phyloP scores from a whole-genome alignment of 352 stramenopile species.

The Ochromonadaceae sp. region DNA sequence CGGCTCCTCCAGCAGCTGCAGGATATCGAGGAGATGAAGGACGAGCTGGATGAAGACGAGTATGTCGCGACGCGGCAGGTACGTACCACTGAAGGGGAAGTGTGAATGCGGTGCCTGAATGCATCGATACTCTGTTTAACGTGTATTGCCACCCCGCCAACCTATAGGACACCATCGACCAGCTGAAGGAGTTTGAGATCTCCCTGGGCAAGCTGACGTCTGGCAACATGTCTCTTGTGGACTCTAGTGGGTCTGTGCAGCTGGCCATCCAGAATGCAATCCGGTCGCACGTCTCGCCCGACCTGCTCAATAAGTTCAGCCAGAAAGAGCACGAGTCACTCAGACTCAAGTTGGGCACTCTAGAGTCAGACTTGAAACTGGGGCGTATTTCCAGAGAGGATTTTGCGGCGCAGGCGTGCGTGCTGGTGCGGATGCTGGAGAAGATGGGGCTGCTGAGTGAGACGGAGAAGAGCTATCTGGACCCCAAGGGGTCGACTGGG shows the following conservation, averaged over 20 bases:
- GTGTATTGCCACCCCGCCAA: background rate
- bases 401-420: background rate
- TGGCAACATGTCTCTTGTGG: constrained; percentile 12
- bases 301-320: constrained; percentile 11
- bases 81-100: too few species aligned
- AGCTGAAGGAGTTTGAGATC: constrained; percentile 14
- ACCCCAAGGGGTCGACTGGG: too few species aligned
- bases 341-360: background rate
- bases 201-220: background rate
- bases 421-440: background rate
- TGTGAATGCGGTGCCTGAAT: too few species aligned
- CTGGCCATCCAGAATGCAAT: constrained; percentile 13
- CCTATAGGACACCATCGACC: constrained; percentile 10
- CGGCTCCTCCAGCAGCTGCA: constrained; percentile 2
- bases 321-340: constrained; percentile 10
- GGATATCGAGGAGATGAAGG: constrained; percentile 6
- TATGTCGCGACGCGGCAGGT: background rate
- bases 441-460: too few species aligned
- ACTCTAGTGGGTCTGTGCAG: background rate
- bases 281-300: background rate
- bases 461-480: too few species aligned
- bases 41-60: constrained; percentile 14
- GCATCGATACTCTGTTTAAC: background rate
- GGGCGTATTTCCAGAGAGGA: background rate
- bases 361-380: constrained; percentile 1